Base-by-base conservation (phyloP, 306 rosid genomes). In the Vigna radiata region DNA sequence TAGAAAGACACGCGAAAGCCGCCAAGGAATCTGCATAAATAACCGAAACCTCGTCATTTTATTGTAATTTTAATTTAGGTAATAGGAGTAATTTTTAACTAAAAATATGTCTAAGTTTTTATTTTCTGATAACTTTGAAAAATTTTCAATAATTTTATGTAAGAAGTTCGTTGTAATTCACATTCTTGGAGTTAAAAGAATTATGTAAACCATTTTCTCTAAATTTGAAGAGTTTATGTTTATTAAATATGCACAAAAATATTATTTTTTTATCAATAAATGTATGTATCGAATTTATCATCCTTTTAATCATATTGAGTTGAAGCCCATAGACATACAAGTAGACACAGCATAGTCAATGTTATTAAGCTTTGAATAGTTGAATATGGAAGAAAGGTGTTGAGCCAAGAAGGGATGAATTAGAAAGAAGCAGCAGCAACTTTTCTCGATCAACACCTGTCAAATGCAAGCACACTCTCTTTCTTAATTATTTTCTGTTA, bases 361-460 rank as follows among this genome's bases (percentile, higher is more conserved):
- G 74, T 23, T 67, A 13, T 21, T 49, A 8, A 76, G 82, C 85
- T 59, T 70, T 79, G 81, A 31, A 41, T 80, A 67, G 71, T 70
- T 82, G 72, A 77, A 68, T 71, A 75, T 53, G 81, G 85, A 89
- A 85, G 83, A 25, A 29, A 33, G 58, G 81, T 58, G 59, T 68
- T 82, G 61, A 44, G 16, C 61, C 59, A n/a, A 29, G 11, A 37
- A 3, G 55, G n/a, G 11, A 53, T n/a, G 49, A 54, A 81, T 69
- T 70, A 67, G 62, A 75, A 48, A 23, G 53, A 79, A 83, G 71
- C 66, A 19, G 48, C 75, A 50, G 23, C 74, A 81, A 84, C 81
- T 88, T 85, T 60, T 80, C 77, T 70, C 64, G 64, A 37, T 74
- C 67, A 83, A 79, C 54, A 68, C 75, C 68, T 65, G 25, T 49